A percentile compares a stretch with the other conserved stretches of the same genome.
phyloP scores from a whole-genome alignment of 352 stramenopile species.

The Globisporangium cylindrosporum region DNA sequence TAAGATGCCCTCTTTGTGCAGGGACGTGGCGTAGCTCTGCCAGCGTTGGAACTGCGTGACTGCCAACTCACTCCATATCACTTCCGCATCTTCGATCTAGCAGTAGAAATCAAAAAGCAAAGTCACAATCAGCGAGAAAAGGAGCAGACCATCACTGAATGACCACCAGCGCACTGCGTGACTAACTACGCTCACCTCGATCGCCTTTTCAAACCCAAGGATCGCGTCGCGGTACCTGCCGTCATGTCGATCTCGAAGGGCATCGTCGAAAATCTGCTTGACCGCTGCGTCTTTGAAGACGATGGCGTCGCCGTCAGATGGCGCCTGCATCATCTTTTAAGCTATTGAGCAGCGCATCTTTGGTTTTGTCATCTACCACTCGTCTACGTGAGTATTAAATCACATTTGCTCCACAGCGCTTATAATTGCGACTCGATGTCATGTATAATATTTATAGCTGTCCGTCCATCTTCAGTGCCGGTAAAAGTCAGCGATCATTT shows the following conservation, averaged over 20 bases:
- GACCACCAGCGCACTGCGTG: background rate
- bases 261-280: constrained; percentile 26
- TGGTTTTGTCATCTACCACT: background rate
- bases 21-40: constrained; percentile 35
- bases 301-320: background rate
- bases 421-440: background rate
- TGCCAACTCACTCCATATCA: constrained; percentile 59
- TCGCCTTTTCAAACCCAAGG: constrained; percentile 32
- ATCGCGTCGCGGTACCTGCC: constrained; percentile 41
- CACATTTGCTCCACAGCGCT: background rate
- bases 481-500: background rate
- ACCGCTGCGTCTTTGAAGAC: constrained; percentile 26
- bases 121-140: background rate
- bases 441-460: background rate
- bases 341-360: background rate
- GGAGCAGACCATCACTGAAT: background rate
- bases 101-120: background rate
- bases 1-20: constrained; percentile 39
- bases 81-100: constrained; percentile 57
- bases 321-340: constrained; percentile 1
- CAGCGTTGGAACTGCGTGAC: constrained; percentile 59
- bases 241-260: constrained; percentile 31
- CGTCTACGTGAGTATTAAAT: background rate
- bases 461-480: background rate
- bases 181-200: constrained; percentile 31